phyloP scores from a whole-genome alignment of 2,329 filamentous ascomycete genomes.

The Penicillium sp. region DNA sequence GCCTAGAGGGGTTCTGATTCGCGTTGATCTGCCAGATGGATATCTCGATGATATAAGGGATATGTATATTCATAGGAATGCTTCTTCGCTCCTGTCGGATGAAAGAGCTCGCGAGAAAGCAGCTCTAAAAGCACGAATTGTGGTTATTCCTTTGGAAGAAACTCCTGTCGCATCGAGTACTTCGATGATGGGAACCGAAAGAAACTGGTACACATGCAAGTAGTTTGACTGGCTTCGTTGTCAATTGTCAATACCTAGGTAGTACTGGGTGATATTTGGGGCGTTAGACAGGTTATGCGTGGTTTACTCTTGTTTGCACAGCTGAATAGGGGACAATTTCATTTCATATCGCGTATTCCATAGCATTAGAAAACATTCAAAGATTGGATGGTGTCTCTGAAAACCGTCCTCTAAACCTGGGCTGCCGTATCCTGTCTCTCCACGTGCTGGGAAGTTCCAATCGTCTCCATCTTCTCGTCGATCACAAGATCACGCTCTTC shows the following conservation, averaged over 20 bases:
- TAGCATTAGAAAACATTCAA: not conserved
- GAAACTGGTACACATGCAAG: not conserved
- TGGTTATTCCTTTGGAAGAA: constrained; percentile 24
- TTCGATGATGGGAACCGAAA: not conserved
- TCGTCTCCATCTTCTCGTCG: constrained; percentile 25
- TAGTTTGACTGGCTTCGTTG: not conserved
- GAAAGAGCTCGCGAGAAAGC: constrained; percentile 14
- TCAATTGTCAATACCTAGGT: too few species aligned
- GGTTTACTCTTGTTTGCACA: too few species aligned
- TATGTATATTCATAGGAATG: constrained; percentile 20
- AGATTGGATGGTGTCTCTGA: not conserved
- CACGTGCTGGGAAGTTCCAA: constrained; percentile 15
- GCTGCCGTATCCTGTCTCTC: constrained; percentile 14
- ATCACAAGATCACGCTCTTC: constrained; percentile 25
- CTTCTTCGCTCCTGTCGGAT: not conserved
- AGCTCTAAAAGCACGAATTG: constrained; percentile 25
- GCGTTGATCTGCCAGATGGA: constrained; percentile 31
- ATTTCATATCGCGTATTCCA: not conserved
- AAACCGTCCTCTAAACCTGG: constrained; percentile 1
- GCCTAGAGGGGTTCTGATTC: constrained; percentile 27
- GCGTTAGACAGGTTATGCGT: too few species aligned
- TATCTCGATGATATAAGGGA: constrained; percentile 21
- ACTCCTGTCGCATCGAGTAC: not conserved
- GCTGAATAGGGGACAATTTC: too few species aligned
- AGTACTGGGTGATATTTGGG: too few species aligned